Evolutionary conservation across 2,329 filamentous ascomycete species (phyloP).

Genomic region (Fusarium lateritium): DNA sequence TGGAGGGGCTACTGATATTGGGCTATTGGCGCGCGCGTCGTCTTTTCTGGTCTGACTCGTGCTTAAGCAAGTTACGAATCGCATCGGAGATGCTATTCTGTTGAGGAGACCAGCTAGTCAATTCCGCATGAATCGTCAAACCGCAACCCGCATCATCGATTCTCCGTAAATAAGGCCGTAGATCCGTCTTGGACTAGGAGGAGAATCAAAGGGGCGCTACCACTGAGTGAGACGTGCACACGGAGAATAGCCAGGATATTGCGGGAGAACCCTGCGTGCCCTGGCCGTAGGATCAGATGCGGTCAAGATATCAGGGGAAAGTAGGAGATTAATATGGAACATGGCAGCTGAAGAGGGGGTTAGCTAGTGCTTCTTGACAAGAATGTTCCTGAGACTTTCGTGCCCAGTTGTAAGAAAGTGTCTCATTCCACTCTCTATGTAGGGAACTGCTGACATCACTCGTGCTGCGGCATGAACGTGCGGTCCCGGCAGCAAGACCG

Average conservation of each 20-base stretch:
- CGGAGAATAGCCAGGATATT: slow-evolving; percentile 46
- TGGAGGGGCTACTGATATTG: slow-evolving; percentile 6
- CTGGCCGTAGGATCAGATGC: slow-evolving; percentile 39
- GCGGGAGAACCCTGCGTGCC: slow-evolving; percentile 33
- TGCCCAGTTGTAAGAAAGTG: slow-evolving; percentile 35
- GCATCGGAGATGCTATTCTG: slow-evolving; percentile 24
- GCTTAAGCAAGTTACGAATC: not conserved
- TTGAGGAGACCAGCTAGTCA: slow-evolving; percentile 32
- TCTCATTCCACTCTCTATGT: slow-evolving; percentile 33
- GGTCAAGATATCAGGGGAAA: slow-evolving; percentile 45
- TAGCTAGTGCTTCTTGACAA: slow-evolving; percentile 2
- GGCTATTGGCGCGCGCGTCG: slow-evolving; percentile 28
- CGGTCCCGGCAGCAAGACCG: slow-evolving; percentile 25
- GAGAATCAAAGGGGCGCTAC: slow-evolving; percentile 25
- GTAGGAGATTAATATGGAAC: slow-evolving; percentile 37
- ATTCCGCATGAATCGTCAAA: slow-evolving; percentile 30
- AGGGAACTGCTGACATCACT: slow-evolving; percentile 46
- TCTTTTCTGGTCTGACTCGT: slow-evolving; percentile 29
- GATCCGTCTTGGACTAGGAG: slow-evolving; percentile 42
- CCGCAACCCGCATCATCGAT: slow-evolving; percentile 29
- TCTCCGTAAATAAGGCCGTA: slow-evolving; percentile 39
- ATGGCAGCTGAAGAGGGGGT: slow-evolving; percentile 23
- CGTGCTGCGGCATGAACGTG: slow-evolving; percentile 27
- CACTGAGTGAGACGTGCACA: slow-evolving; percentile 49
- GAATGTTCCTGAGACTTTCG: slow-evolving; percentile 25